Evolutionary conservation across 2,329 filamentous ascomycete genomes (phyloP).

Genomic region (Colletotrichum salicis): DNA sequence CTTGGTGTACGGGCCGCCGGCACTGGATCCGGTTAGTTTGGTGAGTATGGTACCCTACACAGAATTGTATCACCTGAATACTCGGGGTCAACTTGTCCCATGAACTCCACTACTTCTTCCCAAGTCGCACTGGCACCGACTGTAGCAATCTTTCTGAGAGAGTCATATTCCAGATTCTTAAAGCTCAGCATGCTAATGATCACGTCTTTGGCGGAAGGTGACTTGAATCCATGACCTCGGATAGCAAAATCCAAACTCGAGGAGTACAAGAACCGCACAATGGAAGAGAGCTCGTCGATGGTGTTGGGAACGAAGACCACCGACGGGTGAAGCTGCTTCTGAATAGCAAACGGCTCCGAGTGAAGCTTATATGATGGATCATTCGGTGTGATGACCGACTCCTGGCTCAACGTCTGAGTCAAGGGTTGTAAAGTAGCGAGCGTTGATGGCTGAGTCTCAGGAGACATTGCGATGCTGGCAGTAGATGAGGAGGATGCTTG

Average conservation of each 20-base stretch:
- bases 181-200: conserved; percentile 24
- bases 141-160: conserved; percentile 15
- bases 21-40: neutral
- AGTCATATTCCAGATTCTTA: conserved; percentile 16
- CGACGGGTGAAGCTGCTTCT: conserved; percentile 10
- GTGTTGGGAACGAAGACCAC: conserved; percentile 11
- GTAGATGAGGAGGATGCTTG: neutral
- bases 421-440: neutral
- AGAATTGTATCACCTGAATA: neutral
- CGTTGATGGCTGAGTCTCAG: neutral
- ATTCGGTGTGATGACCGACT: neutral
- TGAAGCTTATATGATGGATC: conserved; percentile 6
- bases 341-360: conserved; percentile 17
- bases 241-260: conserved; percentile 16
- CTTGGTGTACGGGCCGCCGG: conserved; percentile 15
- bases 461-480: neutral
- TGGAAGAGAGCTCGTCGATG: neutral
- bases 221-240: conserved; percentile 26
- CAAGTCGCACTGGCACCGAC: conserved; percentile 22
- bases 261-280: conserved; percentile 8
- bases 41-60: neutral
- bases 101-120: conserved; percentile 18
- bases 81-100: conserved; percentile 14
- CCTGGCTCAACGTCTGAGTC: neutral
- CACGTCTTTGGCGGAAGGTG: conserved; percentile 10